Conservation (phyloP, 2,329 filamentous ascomycete species). For the Curvularia eragrostidis region DNA sequence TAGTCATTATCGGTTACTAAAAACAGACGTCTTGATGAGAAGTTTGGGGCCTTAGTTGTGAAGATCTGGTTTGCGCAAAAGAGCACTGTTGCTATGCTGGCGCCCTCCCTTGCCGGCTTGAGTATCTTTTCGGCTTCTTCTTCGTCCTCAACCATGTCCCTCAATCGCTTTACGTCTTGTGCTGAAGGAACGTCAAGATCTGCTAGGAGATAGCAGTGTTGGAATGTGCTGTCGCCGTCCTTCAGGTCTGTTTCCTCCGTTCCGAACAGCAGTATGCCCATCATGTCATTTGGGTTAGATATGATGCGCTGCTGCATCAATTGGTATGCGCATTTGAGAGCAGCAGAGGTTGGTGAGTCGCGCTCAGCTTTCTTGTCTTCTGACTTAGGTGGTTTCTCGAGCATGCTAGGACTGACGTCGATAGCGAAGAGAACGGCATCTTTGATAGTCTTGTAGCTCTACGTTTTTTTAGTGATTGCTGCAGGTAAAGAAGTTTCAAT, state of each 20-base stretch:
- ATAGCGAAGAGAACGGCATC: conserved; percentile 99
- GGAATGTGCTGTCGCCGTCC: conserved; percentile 68
- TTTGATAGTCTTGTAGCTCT: conserved; percentile 88
- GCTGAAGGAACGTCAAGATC: conserved; percentile 89
- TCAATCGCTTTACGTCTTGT: conserved; percentile 81
- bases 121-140: conserved; percentile 74
- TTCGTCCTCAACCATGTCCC: conserved; percentile 77
- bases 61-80: conserved; percentile 98
- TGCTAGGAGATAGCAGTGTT: conserved; percentile 89
- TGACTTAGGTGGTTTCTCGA: conserved; percentile 68
- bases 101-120: conserved; percentile 70
- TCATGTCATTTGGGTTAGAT: conserved; percentile 94
- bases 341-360: conserved; percentile 80
- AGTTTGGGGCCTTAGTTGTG: conserved; percentile 92
- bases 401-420: conserved; percentile 87
- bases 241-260: conserved; percentile 72
- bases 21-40: conserved; percentile 90
- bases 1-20: conserved; percentile 94
- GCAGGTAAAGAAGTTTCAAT: not conserved
- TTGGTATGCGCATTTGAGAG: conserved; percentile 90
- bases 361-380: conserved; percentile 73
- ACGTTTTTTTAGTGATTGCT: conserved; percentile 20
- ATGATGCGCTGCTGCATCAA: conserved; percentile 99
- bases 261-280: conserved; percentile 91
- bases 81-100: conserved; percentile 85